Evolutionary conservation across 2,329 filamentous ascomycete genomes (phyloP), one percentile per base, ranked within the genome.

Genomic region (Xylaria sp.): DNA sequence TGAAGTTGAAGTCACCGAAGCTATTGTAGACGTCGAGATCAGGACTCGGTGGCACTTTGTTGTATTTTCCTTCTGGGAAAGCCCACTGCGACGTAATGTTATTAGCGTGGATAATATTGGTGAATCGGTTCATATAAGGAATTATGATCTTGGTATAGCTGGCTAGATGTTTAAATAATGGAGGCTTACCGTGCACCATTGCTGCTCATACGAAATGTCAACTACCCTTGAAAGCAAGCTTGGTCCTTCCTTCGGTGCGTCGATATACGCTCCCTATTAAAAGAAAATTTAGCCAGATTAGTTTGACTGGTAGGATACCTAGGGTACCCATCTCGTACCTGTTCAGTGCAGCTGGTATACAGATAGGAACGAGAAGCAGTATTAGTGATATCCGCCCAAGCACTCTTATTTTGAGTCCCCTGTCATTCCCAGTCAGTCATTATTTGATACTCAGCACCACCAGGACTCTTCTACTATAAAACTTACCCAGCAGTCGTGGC

Each of bases 321-420:
- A 7, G 17, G 4, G 4, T 26, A 6, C 5, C 42, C 6, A 44
- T 15, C 28, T 6, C 65, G 46, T 66, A 75, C 75, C 73, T 81
- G 79, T 71, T 87, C 85, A 57, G 77, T 79, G 69, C 84, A 86
- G 15, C 82, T 83, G 17, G 81, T 83, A 74, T 86, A 87, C 4
- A 86, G 77, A 70, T 87, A 87, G 1, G 83, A 83, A 28, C 84
- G 80, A 6, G 67, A 67, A 2, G 46, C 77, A 13, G 73, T 74
- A 72, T 85, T 87, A 23, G 79, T 76, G 20, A 77, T 73, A 57
- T 83, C 78, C 15, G 82, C 82, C 75, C 81, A 87, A 68, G 77
- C 85, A 3, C 80, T 80, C 58, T 77, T 74, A 67, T 82, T 76
- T 58, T 78, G 76, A 5, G 75, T 77, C 64, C 76, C 75, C 74